Evolutionary conservation across 305 asterid species (phyloP).

Genomic region (Andrographis paniculata): DNA sequence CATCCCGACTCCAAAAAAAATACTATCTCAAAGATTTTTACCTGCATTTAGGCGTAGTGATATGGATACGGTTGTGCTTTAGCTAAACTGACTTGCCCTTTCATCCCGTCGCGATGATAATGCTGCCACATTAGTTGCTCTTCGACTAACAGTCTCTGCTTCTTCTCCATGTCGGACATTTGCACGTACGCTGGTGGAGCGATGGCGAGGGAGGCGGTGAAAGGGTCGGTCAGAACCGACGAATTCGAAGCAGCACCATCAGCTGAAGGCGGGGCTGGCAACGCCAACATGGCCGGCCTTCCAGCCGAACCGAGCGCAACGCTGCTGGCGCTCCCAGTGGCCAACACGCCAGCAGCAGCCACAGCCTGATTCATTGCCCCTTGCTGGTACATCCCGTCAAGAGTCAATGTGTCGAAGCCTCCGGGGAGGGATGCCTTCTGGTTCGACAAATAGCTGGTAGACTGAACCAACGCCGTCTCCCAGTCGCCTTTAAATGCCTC

Average conservation of each 20-base stretch:
- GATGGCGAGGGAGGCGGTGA: slow-evolving; percentile 60
- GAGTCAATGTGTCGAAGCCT: slow-evolving; percentile 50
- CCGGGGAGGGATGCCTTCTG: slow-evolving; percentile 57
- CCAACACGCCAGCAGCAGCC: slow-evolving; percentile 48
- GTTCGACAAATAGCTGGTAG: slow-evolving; percentile 65
- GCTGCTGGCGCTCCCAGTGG: slow-evolving; percentile 84
- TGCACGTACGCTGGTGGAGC: slow-evolving; percentile 87
- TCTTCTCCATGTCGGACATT: slow-evolving; percentile 90
- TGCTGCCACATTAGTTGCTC: slow-evolving; percentile 92
- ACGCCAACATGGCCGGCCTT: slow-evolving; percentile 67
- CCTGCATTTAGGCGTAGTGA: slow-evolving; percentile 34
- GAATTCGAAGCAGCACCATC: slow-evolving; percentile 19
- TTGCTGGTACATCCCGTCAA: slow-evolving; percentile 88
- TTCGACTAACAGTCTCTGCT: slow-evolving; percentile 53
- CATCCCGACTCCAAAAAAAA: slow-evolving; percentile 7
- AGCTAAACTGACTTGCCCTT: slow-evolving; percentile 51
- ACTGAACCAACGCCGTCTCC: slow-evolving; percentile 67
- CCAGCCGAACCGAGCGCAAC: slow-evolving; percentile 82
- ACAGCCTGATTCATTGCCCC: slow-evolving; percentile 46
- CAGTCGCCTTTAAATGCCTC: slow-evolving; percentile 81
- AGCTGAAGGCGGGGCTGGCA: slow-evolving; percentile 70
- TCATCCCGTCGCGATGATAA: slow-evolving; percentile 73
- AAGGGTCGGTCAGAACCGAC: slow-evolving; percentile 38
- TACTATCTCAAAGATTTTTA: not conserved
- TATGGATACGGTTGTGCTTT: slow-evolving; percentile 32